Conservation (phyloP, 169 alveolate genomes). For the Plasmodium yoelii region DNA sequence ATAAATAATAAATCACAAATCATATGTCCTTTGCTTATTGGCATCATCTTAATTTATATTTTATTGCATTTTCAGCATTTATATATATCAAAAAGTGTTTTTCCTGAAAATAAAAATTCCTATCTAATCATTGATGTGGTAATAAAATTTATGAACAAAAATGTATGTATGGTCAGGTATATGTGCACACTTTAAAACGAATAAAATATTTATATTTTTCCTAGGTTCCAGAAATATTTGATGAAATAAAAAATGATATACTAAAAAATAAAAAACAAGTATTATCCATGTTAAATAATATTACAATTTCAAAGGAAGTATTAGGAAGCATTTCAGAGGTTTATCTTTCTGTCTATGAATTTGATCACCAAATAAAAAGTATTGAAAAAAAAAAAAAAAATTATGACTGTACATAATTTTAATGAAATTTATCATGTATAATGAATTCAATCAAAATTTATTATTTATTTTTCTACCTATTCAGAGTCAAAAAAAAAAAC, state of each 20-base stretch:
- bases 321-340: constrained; percentile 47
- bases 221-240: constrained; percentile 73
- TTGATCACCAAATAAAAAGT: constrained; percentile 29
- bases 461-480: too few species aligned
- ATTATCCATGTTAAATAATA: constrained; percentile 12
- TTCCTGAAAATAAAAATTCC: constrained; percentile 67
- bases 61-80: constrained; percentile 27
- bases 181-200: too few species aligned
- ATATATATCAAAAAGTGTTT: constrained; percentile 57
- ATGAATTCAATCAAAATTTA: too few species aligned
- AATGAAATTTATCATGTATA: too few species aligned
- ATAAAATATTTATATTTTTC: background rate
- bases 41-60: background rate
- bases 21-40: background rate
- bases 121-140: constrained; percentile 68
- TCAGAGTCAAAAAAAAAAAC: too few species aligned
- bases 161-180: background rate
- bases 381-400: background rate
- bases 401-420: too few species aligned
- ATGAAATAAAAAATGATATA: constrained; percentile 49
- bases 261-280: constrained; percentile 34
- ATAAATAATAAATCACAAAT: background rate
- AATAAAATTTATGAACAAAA: background rate
- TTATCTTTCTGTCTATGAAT: constrained; percentile 47
- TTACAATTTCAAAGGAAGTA: constrained; percentile 37